Percentiles rank a stretch among this genome's conserved stretches.
Conservation (phyloP, 1,284 basidiomycete species). For the Schizophyllum commune region DNA sequence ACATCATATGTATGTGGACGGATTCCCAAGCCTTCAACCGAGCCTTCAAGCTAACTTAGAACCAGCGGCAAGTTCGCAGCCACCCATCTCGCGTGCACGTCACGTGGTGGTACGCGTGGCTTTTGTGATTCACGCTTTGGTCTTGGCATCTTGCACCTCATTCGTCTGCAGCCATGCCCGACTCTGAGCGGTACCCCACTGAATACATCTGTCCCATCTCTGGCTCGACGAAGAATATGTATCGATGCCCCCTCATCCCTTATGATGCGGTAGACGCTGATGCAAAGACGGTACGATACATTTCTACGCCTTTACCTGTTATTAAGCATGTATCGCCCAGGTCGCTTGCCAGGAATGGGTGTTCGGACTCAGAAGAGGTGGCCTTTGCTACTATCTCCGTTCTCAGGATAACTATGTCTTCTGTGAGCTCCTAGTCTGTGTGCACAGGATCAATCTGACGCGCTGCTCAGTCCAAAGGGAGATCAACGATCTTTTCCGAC, state of each 20-base stretch:
- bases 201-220: neutral
- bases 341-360: neutral
- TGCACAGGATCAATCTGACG: neutral
- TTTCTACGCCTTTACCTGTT: neutral
- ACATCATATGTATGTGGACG: no score
- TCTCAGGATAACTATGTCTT: neutral
- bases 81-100: no score
- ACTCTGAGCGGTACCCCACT: no score
- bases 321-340: neutral
- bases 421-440: neutral
- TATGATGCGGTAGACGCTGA: neutral
- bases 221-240: neutral
- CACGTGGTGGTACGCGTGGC: no score
- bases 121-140: no score
- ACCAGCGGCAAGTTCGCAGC: no score
- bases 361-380: neutral
- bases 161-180: no score
- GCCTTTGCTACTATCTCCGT: neutral
- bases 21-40: no score
- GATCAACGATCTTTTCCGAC: neutral
- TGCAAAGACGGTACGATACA: neutral
- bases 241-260: neutral
- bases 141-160: no score
- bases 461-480: neutral
- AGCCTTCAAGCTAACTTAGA: no score